A percentile compares a stretch with the other conserved stretches of the same genome.
phyloP scores from a whole-genome alignment of 164 flowering plant species.

The Houttuynia cordata region DNA sequence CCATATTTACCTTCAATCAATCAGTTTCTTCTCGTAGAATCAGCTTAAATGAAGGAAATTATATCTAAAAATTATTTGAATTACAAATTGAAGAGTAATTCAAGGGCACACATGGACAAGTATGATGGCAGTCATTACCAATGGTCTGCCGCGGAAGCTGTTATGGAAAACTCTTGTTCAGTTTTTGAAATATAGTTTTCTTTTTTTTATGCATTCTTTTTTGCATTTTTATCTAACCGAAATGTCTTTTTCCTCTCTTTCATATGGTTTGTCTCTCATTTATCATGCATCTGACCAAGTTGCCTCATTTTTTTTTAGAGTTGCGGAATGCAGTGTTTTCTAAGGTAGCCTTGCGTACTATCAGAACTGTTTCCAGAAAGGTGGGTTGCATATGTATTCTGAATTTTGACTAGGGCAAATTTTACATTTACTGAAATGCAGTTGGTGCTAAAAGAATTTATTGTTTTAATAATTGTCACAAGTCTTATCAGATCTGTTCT shows the following conservation, averaged over 20 bases:
- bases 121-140: too few species aligned
- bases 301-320: slow-evolving; percentile 30
- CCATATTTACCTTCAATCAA: not conserved
- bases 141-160: too few species aligned
- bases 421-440: too few species aligned
- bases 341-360: slow-evolving; percentile 87
- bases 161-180: not conserved
- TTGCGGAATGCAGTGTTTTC: slow-evolving; percentile 96
- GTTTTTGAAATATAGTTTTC: too few species aligned
- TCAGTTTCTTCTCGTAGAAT: not conserved
- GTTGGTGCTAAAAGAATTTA: not conserved
- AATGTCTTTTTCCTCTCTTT: not conserved
- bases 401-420: not conserved
- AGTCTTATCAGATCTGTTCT: too few species aligned
- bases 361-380: slow-evolving; percentile 83
- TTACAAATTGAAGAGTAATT: too few species aligned
- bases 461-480: too few species aligned
- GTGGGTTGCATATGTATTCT: slow-evolving; percentile 16
- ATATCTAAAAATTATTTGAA: too few species aligned
- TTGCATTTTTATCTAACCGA: too few species aligned
- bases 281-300: not conserved
- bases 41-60: not conserved
- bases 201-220: too few species aligned
- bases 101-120: too few species aligned
- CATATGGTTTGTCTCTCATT: not conserved